These are phyloP conservation scores for Cerioporus squamosus DNA, from an alignment of 1,284 basidiomycete species.

Conservation along the genomic window DNA sequence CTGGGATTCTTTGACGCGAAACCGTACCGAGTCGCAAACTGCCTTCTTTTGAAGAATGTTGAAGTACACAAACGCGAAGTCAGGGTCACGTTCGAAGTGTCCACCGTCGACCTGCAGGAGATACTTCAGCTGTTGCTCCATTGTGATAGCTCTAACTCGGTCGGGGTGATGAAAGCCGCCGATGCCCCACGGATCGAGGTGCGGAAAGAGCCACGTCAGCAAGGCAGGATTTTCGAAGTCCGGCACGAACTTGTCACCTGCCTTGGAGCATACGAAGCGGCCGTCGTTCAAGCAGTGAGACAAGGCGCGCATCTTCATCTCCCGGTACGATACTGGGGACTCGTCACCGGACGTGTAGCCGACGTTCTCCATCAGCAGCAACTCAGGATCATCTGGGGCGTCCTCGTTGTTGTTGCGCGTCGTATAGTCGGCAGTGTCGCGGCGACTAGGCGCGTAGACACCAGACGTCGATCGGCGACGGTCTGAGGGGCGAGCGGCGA, in stretches of 20 bases:
- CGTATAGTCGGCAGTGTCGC: background rate
- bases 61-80: conserved; percentile 10
- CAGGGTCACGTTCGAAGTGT: background rate
- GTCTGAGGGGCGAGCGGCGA: too few relatives aligned
- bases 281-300: conserved; percentile 1
- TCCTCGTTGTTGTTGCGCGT: background rate
- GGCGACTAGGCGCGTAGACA: too few relatives aligned
- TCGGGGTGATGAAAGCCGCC: background rate
- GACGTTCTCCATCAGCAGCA: conserved; percentile 1
- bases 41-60: background rate
- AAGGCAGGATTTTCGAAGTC: conserved; percentile 15
- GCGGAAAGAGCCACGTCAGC: conserved; percentile 13
- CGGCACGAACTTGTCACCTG: conserved; percentile 4
- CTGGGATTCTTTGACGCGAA: background rate
- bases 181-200: conserved; percentile 12
- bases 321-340: background rate
- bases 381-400: background rate
- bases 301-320: conserved; percentile 13
- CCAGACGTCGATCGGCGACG: too few relatives aligned
- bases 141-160: background rate
- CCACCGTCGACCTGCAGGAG: conserved; percentile 3
- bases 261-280: conserved; percentile 2
- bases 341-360: conserved; percentile 1
- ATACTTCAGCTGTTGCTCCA: conserved; percentile 4
- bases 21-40: background rate